Base-by-base conservation (phyloP, 2,329 filamentous ascomycete species). In the Fusarium papillatum region DNA sequence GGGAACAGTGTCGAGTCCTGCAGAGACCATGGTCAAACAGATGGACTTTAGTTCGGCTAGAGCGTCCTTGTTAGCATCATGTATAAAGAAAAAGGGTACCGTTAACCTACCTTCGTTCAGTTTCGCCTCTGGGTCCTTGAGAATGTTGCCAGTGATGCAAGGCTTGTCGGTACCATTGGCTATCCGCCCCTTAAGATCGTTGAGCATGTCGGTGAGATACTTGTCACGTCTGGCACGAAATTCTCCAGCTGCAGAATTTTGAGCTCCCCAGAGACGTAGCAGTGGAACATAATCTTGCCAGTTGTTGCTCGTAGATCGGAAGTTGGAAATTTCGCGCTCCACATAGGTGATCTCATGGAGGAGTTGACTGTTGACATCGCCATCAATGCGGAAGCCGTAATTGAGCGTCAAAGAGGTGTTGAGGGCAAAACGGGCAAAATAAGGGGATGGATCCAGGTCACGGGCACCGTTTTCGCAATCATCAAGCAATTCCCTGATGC, bases 261-360 rank as follows among this genome's bases (percentile, higher is more conserved):
- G 88, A 38, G 87, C 90, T 4, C 92, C 89, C 75, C 91, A 88
- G 3, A 95, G 82, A 34, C 95, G 88, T 71, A 97, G 81, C 7
- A 96, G 79, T 0, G 95, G 94, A n/a, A 97, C 90, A 76, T 96
- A 96, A 79, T 97, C 95, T 79, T 95, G 93, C 91, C 93, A 95
- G 81, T 96, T 96, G 80, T 95, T 95, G 78, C 93, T 95, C 1
- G 94, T 96, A 31, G 91, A 94, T 60, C 95, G 87, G 80, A 96
- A 93, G 78, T 94, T 94, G 65, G 92, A 93, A 29, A 97, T 92
- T 7, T 91, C 92, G 36, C 94, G 89, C 82, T 96, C 95, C 5
- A 96, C 94, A 59, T 92, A 87, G 0, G 92, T 91, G 69, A 97
- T 95, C 80, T 96, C 95, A 24, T 90, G 86, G 8, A 96, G 87